Evolutionary conservation across 2,329 filamentous ascomycete genomes (phyloP).

Genomic region (Westerdykella aurantiaca): DNA sequence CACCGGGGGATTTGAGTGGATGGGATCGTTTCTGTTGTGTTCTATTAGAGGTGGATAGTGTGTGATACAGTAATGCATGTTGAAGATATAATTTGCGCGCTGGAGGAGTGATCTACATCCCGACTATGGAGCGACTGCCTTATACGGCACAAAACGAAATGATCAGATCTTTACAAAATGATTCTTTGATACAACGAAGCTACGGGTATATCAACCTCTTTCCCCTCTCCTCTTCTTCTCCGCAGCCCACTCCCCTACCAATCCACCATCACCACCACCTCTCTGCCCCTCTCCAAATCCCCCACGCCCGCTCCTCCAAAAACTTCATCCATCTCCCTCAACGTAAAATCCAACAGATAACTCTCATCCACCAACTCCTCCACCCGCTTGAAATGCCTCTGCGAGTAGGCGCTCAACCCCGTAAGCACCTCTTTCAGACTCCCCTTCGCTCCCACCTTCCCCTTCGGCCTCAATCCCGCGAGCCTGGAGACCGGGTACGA

Average conservation of each 20-base stretch:
- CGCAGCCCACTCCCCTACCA: constrained; percentile 1
- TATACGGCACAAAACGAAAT: too few relatives aligned
- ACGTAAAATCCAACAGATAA: constrained; percentile 87
- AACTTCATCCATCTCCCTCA: constrained; percentile 83
- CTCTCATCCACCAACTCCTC: constrained; percentile 92
- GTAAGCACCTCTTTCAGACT: constrained; percentile 74
- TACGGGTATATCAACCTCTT: too few relatives aligned
- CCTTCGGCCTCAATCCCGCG: constrained; percentile 53
- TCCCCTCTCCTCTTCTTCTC: too few relatives aligned
- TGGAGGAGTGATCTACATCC: too few relatives aligned
- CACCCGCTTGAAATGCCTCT: constrained; percentile 83
- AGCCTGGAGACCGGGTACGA: constrained; percentile 76
- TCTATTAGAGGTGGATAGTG: too few relatives aligned
- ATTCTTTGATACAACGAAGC: too few relatives aligned
- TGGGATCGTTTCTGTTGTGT: too few relatives aligned
- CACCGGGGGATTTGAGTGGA: too few relatives aligned
- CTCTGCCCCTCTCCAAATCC: constrained; percentile 24
- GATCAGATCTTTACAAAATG: too few relatives aligned
- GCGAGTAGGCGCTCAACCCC: constrained; percentile 83
- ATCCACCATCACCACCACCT: constrained; percentile 31
- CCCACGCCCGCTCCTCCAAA: constrained; percentile 14
- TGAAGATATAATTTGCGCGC: too few relatives aligned
- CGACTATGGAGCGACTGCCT: too few relatives aligned
- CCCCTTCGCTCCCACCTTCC: constrained; percentile 32
- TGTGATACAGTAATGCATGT: too few relatives aligned